A percentile compares a stretch with the other conserved stretches of the same genome.
These are phyloP conservation scores for Wickerhamomyces queroliae DNA, from an alignment of 805 yeast species.

Conservation along the genomic window DNA sequence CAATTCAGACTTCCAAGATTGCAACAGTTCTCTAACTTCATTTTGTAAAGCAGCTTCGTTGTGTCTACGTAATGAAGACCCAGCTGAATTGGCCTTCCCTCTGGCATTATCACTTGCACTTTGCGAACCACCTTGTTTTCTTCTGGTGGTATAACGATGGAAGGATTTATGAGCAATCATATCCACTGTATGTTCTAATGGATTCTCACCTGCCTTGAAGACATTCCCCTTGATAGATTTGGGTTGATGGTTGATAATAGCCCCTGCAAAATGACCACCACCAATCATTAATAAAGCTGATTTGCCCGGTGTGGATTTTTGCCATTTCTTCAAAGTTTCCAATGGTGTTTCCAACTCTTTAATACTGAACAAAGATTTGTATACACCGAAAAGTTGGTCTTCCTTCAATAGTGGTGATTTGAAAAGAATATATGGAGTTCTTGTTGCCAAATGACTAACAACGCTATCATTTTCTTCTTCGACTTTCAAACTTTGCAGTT, in stretches of 20 bases:
- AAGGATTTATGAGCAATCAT: slow-evolving; percentile 76
- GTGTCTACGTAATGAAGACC: slow-evolving; percentile 81
- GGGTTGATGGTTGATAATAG: slow-evolving; percentile 73
- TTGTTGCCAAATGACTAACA: slow-evolving; percentile 54
- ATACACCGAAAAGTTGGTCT: slow-evolving; percentile 54
- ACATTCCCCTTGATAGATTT: slow-evolving; percentile 50
- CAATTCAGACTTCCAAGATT: slow-evolving; percentile 58
- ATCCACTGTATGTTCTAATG: slow-evolving; percentile 58
- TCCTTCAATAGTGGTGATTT: slow-evolving; percentile 40
- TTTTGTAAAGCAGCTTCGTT: slow-evolving; percentile 78
- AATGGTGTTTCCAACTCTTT: slow-evolving; percentile 43
- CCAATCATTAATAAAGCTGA: slow-evolving; percentile 92
- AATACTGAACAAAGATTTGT: slow-evolving; percentile 53
- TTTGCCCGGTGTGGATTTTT: slow-evolving; percentile 23
- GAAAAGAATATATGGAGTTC: slow-evolving; percentile 64
- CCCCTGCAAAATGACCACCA: slow-evolving; percentile 98
- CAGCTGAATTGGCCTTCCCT: slow-evolving; percentile 96
- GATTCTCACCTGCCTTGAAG: slow-evolving; percentile 38
- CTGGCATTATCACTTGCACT: slow-evolving; percentile 86
- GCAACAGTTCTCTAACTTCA: slow-evolving; percentile 70
- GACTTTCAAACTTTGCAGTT: slow-evolving; percentile 14
- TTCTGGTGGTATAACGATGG: slow-evolving; percentile 92
- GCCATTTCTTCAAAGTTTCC: slow-evolving; percentile 37
- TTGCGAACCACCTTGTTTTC: slow-evolving; percentile 98
- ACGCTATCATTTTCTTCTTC: slow-evolving; percentile 24